Base-by-base conservation (phyloP, 208 protist species). In the Endotrypanum monterogeii region DNA sequence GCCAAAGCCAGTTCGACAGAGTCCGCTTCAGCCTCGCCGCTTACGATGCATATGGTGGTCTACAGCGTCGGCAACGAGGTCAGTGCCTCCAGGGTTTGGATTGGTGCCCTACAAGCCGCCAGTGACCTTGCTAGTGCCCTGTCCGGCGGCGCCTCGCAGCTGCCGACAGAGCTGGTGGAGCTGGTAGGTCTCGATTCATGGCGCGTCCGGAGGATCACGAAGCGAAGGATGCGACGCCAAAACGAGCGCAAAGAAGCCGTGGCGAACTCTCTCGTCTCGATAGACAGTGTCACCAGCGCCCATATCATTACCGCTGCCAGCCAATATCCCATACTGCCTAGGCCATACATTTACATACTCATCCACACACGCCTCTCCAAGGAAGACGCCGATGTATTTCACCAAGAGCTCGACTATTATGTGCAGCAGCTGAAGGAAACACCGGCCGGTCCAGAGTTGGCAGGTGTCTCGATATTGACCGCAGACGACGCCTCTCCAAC, bases 351-450 rank as follows among this genome's bases (percentile, higher is more conserved):
- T 0, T 79, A 73, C 35, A 16, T 84, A 8, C 63, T 84, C 8
- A 71, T 84, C 18, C 79, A 79, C 39, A 79, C 79, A 18, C 67
- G 50, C 30, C 57, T 79, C 1, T 77, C 72, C 18, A 44, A 28
- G 0, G 50, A 61, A 25, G 79, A 84, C 37, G 79, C 69, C 3
- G 70, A 52, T 71, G 74, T 84, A 11, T 58, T 84, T 25, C 73
- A 76, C 61, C 71, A 68, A 2, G 72, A 84, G 46, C 48, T 84
- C 46, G 37, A 77, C 6, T 74, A 79, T 51, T 74, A 73, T 3
- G 56, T 67, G 30, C 1, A 46, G 52, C 63, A 76, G 70, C 76
- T 81, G n/a, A 50, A 73, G 66, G 4, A 30, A 2, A 73, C 76
- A 7, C 65, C 61, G 12, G 76, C 76, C 12, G 76, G 76, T 18